These are phyloP conservation scores for Colletotrichum eremochloae DNA, from an alignment of 2,329 filamentous ascomycete genomes.

Conservation along the genomic window DNA sequence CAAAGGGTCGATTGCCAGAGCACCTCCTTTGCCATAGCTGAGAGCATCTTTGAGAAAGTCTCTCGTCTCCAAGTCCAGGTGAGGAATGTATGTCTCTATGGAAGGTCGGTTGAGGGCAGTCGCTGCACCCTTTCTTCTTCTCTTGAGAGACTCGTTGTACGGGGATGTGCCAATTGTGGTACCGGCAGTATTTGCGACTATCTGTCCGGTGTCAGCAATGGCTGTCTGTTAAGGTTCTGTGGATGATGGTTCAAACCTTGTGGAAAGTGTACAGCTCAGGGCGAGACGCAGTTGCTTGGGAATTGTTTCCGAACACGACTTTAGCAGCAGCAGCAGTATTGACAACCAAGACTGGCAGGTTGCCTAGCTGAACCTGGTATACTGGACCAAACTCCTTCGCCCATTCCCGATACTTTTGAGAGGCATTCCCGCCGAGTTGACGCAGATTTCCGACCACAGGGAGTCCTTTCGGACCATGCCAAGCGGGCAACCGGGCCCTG, in stretches of 20 bases:
- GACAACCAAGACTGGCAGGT: slow-evolving; percentile 73
- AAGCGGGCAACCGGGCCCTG: slow-evolving; percentile 58
- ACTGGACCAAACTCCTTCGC: slow-evolving; percentile 48
- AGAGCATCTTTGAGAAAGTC: slow-evolving; percentile 71
- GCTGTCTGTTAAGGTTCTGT: no score
- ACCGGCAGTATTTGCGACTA: slow-evolving; percentile 53
- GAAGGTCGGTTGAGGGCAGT: slow-evolving; percentile 75
- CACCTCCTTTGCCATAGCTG: slow-evolving; percentile 66
- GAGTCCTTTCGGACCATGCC: slow-evolving; percentile 63
- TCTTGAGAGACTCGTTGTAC: slow-evolving; percentile 77
- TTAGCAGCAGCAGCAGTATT: slow-evolving; percentile 76
- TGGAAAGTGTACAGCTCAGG: slow-evolving; percentile 74
- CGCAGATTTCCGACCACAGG: slow-evolving; percentile 68
- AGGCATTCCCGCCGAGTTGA: slow-evolving; percentile 64
- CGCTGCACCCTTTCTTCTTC: slow-evolving; percentile 74
- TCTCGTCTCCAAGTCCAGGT: slow-evolving; percentile 65
- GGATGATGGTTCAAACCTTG: slow-evolving; percentile 48
- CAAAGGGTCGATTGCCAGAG: slow-evolving; percentile 69
- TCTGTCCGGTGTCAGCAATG: slow-evolving; percentile 52
- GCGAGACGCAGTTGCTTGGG: slow-evolving; percentile 74
- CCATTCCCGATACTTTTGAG: slow-evolving; percentile 49
- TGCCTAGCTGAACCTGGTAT: slow-evolving; percentile 52
- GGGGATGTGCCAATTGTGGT: slow-evolving; percentile 73
- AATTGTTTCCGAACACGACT: slow-evolving; percentile 75
- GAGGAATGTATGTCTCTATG: slow-evolving; percentile 74